These are phyloP conservation scores for Cladophialophora yegresii DNA, from an alignment of 2,329 filamentous ascomycete genomes.

Conservation along the genomic window DNA sequence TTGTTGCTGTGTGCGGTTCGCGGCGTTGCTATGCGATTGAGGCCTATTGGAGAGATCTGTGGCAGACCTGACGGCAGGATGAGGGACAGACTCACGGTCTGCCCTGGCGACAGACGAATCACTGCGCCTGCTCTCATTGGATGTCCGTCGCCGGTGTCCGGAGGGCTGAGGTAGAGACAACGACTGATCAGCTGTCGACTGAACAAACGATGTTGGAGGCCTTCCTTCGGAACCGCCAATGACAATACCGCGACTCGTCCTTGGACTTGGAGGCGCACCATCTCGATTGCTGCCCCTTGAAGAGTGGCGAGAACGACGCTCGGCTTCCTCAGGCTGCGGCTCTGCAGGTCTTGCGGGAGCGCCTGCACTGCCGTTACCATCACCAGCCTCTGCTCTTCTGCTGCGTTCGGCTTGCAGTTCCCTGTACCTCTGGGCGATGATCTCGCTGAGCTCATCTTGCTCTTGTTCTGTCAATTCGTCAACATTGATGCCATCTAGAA, in stretches of 20 bases:
- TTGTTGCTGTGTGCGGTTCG: slow-evolving; percentile 24
- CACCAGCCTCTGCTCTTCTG: slow-evolving; percentile 53
- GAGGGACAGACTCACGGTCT: slow-evolving; percentile 52
- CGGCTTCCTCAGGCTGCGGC: slow-evolving; percentile 47
- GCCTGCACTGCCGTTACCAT: slow-evolving; percentile 3
- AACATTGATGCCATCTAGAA: slow-evolving; percentile 84
- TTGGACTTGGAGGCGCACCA: slow-evolving; percentile 28
- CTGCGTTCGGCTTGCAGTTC: slow-evolving; percentile 63
- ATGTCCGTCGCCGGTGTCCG: slow-evolving; percentile 34
- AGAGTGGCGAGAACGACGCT: slow-evolving; percentile 41
- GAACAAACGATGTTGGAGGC: slow-evolving; percentile 24
- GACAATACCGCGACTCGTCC: slow-evolving; percentile 24
- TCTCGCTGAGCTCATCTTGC: slow-evolving; percentile 86
- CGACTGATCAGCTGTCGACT: slow-evolving; percentile 20
- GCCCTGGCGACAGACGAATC: slow-evolving; percentile 37
- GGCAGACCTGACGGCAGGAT: slow-evolving; percentile 59
- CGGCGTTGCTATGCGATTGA: slow-evolving; percentile 16
- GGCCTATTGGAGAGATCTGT: slow-evolving; percentile 59
- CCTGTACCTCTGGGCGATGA: slow-evolving; percentile 85
- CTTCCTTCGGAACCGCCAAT: slow-evolving; percentile 15
- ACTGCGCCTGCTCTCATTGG: slow-evolving; percentile 38
- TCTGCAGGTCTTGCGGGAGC: slow-evolving; percentile 38
- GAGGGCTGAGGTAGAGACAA: slow-evolving; percentile 21
- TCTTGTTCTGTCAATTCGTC: slow-evolving; percentile 80
- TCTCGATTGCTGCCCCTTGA: slow-evolving; percentile 28